Percentiles rank a stretch among this genome's conserved stretches.
phyloP scores from a whole-genome alignment of 257 asterid species.

The Henckelia pumila region DNA sequence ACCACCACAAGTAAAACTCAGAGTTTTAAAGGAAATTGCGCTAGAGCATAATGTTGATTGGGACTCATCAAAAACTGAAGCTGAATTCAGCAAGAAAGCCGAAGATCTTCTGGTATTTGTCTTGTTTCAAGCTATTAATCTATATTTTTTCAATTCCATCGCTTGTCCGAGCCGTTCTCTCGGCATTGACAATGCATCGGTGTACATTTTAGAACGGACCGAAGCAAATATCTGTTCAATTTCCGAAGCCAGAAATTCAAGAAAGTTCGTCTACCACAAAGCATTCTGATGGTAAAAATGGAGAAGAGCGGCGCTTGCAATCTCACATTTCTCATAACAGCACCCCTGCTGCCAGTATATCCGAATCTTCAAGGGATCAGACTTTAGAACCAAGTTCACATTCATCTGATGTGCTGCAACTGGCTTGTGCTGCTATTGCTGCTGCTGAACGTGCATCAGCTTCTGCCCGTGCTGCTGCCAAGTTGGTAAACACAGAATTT shows the following conservation, averaged over 20 bases:
- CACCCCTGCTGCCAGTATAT: constrained; percentile 23
- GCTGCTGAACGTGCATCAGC: constrained; percentile 96
- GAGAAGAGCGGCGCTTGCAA: constrained; percentile 10
- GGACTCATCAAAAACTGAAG: constrained; percentile 77
- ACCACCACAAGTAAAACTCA: constrained; percentile 62
- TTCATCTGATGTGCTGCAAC: constrained; percentile 54
- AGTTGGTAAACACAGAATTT: constrained; percentile 50
- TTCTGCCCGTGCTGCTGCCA: constrained; percentile 89
- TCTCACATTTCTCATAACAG: constrained; percentile 34
- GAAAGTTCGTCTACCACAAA: constrained; percentile 28
- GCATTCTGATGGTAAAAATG: constrained; percentile 35
- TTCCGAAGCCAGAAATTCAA: constrained; percentile 28
- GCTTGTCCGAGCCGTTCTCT: background rate
- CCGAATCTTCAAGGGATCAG: constrained; percentile 31
- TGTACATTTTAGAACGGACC: constrained; percentile 69
- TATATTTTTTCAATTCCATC: background rate
- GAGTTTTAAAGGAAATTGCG: constrained; percentile 67
- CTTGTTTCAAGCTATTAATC: constrained; percentile 3
- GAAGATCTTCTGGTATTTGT: constrained; percentile 88
- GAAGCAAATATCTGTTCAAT: constrained; percentile 47
- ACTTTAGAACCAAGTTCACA: constrained; percentile 31
- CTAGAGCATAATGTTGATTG: constrained; percentile 57
- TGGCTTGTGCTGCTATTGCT: constrained; percentile 75
- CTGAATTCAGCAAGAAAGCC: constrained; percentile 66
- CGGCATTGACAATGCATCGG: constrained; percentile 2